Percentiles rank a stretch among this genome's conserved stretches.
Evolutionary conservation across 352 stramenopile species (phyloP).

Genomic region (Blastocystis hominis): DNA sequence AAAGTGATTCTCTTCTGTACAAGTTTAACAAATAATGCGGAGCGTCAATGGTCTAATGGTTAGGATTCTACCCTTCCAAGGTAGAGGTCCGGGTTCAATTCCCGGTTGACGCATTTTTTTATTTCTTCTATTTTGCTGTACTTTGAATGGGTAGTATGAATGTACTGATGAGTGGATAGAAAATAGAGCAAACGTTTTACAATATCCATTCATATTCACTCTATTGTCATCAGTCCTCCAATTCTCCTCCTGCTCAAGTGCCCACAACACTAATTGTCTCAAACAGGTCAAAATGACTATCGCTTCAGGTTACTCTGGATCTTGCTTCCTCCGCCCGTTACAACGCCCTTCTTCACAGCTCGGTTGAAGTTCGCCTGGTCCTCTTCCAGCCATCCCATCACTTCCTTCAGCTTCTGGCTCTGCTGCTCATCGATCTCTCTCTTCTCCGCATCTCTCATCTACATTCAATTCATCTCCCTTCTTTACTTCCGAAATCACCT

Average conservation of each 20-base stretch:
- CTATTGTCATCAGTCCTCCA: too few relatives aligned
- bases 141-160: neutral
- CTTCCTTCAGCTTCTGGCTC: constrained; percentile 19
- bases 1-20: neutral
- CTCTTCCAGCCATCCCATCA: constrained; percentile 52
- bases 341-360: constrained; percentile 1
- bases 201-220: too few relatives aligned
- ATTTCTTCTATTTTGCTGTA: too few relatives aligned
- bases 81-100: constrained; percentile 54
- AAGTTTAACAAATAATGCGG: neutral
- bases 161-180: neutral
- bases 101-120: constrained; percentile 52
- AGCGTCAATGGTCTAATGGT: constrained; percentile 53
- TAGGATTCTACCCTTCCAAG: constrained; percentile 55
- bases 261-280: neutral
- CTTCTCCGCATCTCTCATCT: constrained; percentile 35
- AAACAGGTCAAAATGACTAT: neutral
- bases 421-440: constrained; percentile 40
- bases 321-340: neutral
- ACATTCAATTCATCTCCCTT: neutral
- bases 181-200: neutral
- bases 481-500: constrained; percentile 4
- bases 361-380: constrained; percentile 6
- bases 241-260: too few relatives aligned
- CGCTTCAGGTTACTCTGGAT: constrained; percentile 26